Evolutionary conservation across 495 filamentous ascomycete species (phyloP), one percentile per base, ranked within the genome.

Genomic region (Physcia stellaris): DNA sequence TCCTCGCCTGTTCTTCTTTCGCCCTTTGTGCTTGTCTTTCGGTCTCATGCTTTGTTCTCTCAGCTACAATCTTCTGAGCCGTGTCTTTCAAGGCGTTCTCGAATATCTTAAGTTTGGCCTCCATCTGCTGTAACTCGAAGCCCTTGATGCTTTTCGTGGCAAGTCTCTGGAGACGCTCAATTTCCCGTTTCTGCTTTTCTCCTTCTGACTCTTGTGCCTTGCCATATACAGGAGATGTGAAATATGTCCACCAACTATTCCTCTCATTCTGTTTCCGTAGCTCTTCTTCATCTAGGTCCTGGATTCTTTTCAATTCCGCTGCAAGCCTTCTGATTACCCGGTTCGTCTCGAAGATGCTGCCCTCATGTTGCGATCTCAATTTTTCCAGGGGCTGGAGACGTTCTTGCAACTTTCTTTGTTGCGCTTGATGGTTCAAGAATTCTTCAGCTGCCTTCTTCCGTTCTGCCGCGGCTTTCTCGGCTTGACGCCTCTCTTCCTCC

Each of bases 191-290:
- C 32, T 26, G 19, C 2, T 42, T 45, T 22, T 45, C 18, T 19
- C 39, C 24, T 0, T 30, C 41, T 13, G 35, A 39, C 13, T 45
- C 42, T 11, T 34, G 9, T 13, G 7, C 7, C 16, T 16, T 17
- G 7, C 32, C 32, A 24, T 35, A 42, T 16, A 40, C 12, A 2
- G 42, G 37, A 12, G 42, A 22, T n/a, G 37, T 10, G 2, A 45
- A 12, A 17, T 45, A 45, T 6, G 24, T n/a, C 41, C 41, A 43
- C 41, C 41, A 43, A 13, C 41, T 20, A 24, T 43, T 43, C 13
- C 34, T 23, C 17, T 27, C 34, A 16, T 18, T 37, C 15, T 43
- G 24, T 30, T 37, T 31, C 24, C 24, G 22, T 3, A n/a, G n/a
- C n/a, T n/a, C n/a, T n/a, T n/a, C n/a, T n/a, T n/a, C n/a, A n/a